phyloP scores from a whole-genome alignment of 352 stramenopile genomes.

The Globisporangium barbulae region DNA sequence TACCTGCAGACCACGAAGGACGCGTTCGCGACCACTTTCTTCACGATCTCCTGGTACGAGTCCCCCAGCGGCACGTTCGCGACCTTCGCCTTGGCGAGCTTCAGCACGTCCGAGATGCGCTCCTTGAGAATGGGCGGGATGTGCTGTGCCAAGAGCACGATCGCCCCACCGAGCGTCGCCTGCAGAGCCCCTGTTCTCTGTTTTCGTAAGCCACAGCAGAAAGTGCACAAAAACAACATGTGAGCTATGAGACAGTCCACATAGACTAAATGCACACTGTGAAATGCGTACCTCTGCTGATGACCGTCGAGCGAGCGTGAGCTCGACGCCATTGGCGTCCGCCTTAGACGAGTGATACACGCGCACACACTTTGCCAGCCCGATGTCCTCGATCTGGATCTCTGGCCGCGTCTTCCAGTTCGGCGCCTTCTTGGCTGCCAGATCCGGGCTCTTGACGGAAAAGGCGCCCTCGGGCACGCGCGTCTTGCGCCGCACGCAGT shows the following conservation, averaged over 20 bases:
- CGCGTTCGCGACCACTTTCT: conserved; percentile 74
- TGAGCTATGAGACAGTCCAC: conserved; percentile 2
- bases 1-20: conserved; percentile 84
- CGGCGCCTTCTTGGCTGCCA: conserved; percentile 11
- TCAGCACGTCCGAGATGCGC: conserved; percentile 61
- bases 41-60: conserved; percentile 73
- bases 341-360: conserved; percentile 43
- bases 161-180: conserved; percentile 43
- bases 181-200: conserved; percentile 58
- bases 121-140: conserved; percentile 63
- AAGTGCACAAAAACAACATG: not conserved
- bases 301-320: conserved; percentile 45
- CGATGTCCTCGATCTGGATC: conserved; percentile 47
- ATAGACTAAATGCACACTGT: too few relatives aligned
- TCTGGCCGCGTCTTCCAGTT: conserved; percentile 54
- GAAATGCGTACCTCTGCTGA: conserved; percentile 35
- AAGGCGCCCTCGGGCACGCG: conserved; percentile 55
- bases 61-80: conserved; percentile 69
- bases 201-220: not conserved
- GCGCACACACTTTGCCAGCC: conserved; percentile 33
- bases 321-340: conserved; percentile 34
- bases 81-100: conserved; percentile 70
- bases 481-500: conserved; percentile 57
- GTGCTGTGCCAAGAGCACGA: conserved; percentile 75
- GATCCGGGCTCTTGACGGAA: conserved; percentile 14